Conservation (phyloP, 768 basidiomycete species). For the Paxillus ammoniavirescens region DNA sequence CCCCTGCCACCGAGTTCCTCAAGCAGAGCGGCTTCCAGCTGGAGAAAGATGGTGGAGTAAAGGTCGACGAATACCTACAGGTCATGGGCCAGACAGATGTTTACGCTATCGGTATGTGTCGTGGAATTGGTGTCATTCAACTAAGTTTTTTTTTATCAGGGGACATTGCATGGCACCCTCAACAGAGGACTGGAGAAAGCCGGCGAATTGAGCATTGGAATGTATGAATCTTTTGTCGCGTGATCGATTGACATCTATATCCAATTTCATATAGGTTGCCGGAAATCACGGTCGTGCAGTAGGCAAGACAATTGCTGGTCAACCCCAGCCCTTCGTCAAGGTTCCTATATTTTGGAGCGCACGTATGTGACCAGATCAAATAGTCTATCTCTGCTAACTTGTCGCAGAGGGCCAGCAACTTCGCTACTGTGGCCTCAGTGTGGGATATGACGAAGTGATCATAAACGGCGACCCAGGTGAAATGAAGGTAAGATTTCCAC, state of each 20-base stretch:
- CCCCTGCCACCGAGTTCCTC: constrained; percentile 78
- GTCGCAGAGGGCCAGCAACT: constrained; percentile 77
- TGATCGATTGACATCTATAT: background rate
- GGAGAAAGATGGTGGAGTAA: constrained; percentile 75
- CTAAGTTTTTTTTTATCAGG: constrained; percentile 36
- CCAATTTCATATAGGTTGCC: constrained; percentile 52
- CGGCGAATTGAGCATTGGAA: constrained; percentile 90
- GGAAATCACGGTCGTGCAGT: constrained; percentile 83
- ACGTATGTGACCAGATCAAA: constrained; percentile 45
- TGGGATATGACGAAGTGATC: constrained; percentile 71
- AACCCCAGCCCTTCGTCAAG: constrained; percentile 66
- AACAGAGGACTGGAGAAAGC: constrained; percentile 47
- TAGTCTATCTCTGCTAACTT: constrained; percentile 2
- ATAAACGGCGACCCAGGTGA: constrained; percentile 73
- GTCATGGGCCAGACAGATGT: constrained; percentile 54
- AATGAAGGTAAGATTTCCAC: constrained; percentile 57
- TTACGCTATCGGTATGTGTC: constrained; percentile 61
- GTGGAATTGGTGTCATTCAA: background rate
- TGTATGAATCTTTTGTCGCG: constrained; percentile 33
- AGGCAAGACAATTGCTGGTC: constrained; percentile 72
- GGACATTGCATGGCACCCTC: constrained; percentile 82
- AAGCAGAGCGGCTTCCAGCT: constrained; percentile 67
- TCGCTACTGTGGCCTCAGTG: constrained; percentile 77
- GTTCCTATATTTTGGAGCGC: constrained; percentile 91
- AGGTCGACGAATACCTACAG: constrained; percentile 71